These are phyloP conservation scores for Ustilago xerochloae DNA, from an alignment of 1,284 basidiomycete genomes.

Conservation along the genomic window DNA sequence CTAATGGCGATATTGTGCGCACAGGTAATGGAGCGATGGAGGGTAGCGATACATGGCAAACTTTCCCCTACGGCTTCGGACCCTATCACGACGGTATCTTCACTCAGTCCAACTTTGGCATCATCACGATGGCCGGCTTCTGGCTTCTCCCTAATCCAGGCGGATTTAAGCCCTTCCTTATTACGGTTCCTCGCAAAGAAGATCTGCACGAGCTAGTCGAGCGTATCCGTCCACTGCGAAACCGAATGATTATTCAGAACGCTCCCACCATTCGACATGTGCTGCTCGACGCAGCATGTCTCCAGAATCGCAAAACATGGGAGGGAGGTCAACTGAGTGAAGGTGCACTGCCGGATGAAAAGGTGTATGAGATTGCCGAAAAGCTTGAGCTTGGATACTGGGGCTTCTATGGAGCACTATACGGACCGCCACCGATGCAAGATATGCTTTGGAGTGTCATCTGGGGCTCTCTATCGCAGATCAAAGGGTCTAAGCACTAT, in stretches of 20 bases:
- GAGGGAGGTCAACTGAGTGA: slow-evolving; percentile 10
- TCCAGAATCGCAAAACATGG: slow-evolving; percentile 35
- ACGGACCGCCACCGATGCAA: slow-evolving; percentile 44
- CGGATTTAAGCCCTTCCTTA: slow-evolving; percentile 50
- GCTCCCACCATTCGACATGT: slow-evolving; percentile 40
- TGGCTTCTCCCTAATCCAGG: slow-evolving; percentile 56
- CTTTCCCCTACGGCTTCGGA: slow-evolving; percentile 48
- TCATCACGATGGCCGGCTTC: slow-evolving; percentile 48
- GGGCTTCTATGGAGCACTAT: slow-evolving; percentile 54
- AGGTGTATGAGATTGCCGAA: slow-evolving; percentile 9
- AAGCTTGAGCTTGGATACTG: slow-evolving; percentile 27
- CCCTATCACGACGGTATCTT: slow-evolving; percentile 60
- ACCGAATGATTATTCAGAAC: slow-evolving; percentile 46
- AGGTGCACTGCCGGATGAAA: slow-evolving; percentile 4
- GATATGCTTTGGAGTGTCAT: slow-evolving; percentile 38
- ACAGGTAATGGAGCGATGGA: slow-evolving; percentile 54
- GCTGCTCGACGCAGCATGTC: slow-evolving; percentile 40
- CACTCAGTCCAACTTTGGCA: slow-evolving; percentile 39
- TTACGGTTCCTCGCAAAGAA: slow-evolving; percentile 44
- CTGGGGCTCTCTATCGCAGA: slow-evolving; percentile 38
- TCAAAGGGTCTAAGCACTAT: slow-evolving; percentile 40
- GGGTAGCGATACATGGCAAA: slow-evolving; percentile 40
- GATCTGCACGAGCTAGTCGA: slow-evolving; percentile 41
- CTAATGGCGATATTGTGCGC: slow-evolving; percentile 51
- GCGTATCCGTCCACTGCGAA: slow-evolving; percentile 41